phyloP scores from a whole-genome alignment of 2,329 filamentous ascomycete genomes.

The Neurospora sp. region DNA sequence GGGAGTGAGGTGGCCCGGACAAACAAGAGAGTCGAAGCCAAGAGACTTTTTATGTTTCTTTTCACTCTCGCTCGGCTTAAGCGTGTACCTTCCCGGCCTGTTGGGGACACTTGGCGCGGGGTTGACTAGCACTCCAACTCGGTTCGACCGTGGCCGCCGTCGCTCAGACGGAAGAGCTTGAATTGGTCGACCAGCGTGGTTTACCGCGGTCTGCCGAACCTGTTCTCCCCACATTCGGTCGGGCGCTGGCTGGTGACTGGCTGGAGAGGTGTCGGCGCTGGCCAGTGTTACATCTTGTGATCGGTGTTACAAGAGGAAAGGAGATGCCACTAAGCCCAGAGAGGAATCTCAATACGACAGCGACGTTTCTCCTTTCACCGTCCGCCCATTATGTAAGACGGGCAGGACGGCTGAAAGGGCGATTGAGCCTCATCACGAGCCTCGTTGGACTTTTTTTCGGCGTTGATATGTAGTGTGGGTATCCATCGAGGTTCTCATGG shows the following conservation, averaged over 20 bases:
- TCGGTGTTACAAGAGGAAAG: not conserved
- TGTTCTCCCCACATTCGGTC: not conserved
- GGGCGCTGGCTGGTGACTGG: not conserved
- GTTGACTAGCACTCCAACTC: not conserved
- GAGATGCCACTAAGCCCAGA: not conserved
- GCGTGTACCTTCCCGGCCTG: conserved; percentile 1
- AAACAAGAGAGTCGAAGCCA: not conserved
- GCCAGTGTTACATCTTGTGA: not conserved
- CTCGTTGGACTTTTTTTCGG: not conserved
- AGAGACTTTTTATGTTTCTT: not conserved
- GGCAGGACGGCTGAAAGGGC: not conserved
- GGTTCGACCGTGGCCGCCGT: conserved; percentile 6
- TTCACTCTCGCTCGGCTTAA: not conserved
- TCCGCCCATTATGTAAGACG: not conserved
- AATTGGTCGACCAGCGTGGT: not conserved
- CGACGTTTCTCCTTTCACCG: not conserved
- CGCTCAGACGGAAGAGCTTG: conserved; percentile 10
- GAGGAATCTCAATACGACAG: not conserved
- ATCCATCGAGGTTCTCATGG: not conserved
- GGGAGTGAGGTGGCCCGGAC: not conserved
- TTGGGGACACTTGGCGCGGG: not conserved
- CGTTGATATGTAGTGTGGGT: not conserved
- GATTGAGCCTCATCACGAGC: not conserved
- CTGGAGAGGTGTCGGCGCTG: not conserved
- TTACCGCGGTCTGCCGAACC: conserved; percentile 18